phyloP scores from a whole-genome alignment of 495 filamentous ascomycete genomes.

The Podospora australis region DNA sequence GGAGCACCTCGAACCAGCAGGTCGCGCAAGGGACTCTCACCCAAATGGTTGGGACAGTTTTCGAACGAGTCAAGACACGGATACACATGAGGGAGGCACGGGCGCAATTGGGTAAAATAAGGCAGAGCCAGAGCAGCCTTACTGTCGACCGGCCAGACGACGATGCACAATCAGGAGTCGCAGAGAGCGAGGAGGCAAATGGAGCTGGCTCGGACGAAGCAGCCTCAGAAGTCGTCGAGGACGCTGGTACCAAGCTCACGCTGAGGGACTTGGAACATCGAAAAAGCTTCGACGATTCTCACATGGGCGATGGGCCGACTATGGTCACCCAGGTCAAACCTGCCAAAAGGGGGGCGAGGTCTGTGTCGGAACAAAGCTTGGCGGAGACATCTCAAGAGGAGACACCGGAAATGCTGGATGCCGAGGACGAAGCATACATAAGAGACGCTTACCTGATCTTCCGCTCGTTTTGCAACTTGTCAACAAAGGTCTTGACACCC shows the following conservation, averaged over 20 bases:
- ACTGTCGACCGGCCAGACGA: slow-evolving; percentile 38
- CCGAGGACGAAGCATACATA: slow-evolving; percentile 93
- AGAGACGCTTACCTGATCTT: slow-evolving; percentile 97
- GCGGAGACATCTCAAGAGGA: slow-evolving; percentile 42
- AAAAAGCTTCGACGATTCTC: slow-evolving; percentile 88
- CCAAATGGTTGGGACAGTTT: slow-evolving; percentile 98
- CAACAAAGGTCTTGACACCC: slow-evolving; percentile 78
- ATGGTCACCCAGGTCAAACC: slow-evolving; percentile 78
- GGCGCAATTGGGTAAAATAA: slow-evolving; percentile 44
- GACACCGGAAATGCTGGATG: slow-evolving; percentile 61
- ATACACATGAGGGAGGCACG: slow-evolving; percentile 78
- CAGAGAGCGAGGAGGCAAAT: slow-evolving; percentile 35
- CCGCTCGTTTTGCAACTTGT: slow-evolving; percentile 93
- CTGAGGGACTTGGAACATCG: slow-evolving; percentile 91
- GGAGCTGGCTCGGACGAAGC: slow-evolving; percentile 46
- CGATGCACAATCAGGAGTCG: slow-evolving; percentile 29
- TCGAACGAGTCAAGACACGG: slow-evolving; percentile 85
- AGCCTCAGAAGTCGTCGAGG: too few relatives aligned
- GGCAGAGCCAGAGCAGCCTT: slow-evolving; percentile 40
- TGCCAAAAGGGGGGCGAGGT: slow-evolving; percentile 47
- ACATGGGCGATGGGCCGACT: slow-evolving; percentile 85
- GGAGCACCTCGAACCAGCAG: slow-evolving; percentile 87
- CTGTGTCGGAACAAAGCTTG: slow-evolving; percentile 49
- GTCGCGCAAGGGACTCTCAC: slow-evolving; percentile 94
- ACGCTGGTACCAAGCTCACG: slow-evolving; percentile 69